Conservation (phyloP, 1,284 basidiomycete species). For the Prillingera fragicola region DNA sequence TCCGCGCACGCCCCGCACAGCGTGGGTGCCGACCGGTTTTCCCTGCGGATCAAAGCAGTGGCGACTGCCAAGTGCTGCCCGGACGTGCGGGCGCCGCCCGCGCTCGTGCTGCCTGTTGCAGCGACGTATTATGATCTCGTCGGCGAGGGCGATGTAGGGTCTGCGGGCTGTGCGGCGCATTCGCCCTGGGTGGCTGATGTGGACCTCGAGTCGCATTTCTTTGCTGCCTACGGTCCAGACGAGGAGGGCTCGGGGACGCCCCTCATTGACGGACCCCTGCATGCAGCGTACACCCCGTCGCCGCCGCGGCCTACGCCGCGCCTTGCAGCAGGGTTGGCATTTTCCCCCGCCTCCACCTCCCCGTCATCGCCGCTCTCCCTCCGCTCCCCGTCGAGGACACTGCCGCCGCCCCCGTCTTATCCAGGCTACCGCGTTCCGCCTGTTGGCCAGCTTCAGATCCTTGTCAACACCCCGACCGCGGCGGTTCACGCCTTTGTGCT, state of each 20-base stretch:
- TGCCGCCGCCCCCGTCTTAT: constrained; percentile 38
- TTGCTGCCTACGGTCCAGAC: constrained; percentile 8
- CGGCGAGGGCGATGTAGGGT: constrained; percentile 3
- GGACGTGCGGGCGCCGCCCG: constrained; percentile 29
- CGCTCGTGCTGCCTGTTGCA: constrained; percentile 34
- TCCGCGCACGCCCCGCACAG: constrained; percentile 34
- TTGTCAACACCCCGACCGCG: constrained; percentile 50
- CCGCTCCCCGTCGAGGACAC: not conserved
- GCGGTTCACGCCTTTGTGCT: constrained; percentile 53
- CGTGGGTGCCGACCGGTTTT: constrained; percentile 23
- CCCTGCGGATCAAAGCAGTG: constrained; percentile 22
- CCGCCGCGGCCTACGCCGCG: not conserved
- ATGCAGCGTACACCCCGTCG: too few species aligned
- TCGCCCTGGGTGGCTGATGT: constrained; percentile 45
- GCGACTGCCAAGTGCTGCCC: constrained; percentile 22
- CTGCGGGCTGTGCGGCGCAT: constrained; percentile 19
- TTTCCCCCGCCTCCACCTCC: not conserved
- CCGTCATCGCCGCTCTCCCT: not conserved
- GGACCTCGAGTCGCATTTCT: constrained; percentile 40
- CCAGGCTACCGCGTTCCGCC: constrained; percentile 52
- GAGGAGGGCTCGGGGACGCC: not conserved
- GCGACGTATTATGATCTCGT: constrained; percentile 45
- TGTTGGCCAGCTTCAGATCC: constrained; percentile 52
- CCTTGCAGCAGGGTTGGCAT: not conserved
- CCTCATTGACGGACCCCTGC: not conserved